Conservation (phyloP, 371 early-diverging fungal species). For the Dinochytrium kinnereticum region DNA sequence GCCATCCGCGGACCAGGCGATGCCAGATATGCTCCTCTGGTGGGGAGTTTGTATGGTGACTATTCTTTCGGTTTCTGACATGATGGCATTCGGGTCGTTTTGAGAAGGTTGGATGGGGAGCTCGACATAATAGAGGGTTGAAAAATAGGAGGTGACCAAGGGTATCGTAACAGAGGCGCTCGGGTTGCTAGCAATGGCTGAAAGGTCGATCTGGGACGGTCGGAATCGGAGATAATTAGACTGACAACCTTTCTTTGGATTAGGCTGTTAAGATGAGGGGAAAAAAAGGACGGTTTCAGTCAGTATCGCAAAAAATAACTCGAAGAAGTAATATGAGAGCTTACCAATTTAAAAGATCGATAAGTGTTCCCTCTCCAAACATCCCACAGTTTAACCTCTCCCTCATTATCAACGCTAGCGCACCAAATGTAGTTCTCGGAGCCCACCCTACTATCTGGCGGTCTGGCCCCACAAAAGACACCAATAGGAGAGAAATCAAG, state of each 20-base stretch:
- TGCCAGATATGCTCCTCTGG: neutral
- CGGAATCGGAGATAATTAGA: conserved; percentile 6
- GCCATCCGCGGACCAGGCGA: conserved; percentile 3
- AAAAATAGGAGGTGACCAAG: neutral
- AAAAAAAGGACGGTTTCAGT: neutral
- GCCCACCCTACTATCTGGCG: neutral
- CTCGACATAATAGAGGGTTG: neutral
- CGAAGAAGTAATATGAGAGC: neutral
- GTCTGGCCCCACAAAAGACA: neutral
- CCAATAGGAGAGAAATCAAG: conserved; percentile 13
- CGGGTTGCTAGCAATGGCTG: neutral
- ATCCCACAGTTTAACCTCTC: conserved; percentile 13
- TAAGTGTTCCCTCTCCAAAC: conserved; percentile 4
- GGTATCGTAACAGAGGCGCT: neutral
- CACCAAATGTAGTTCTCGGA: neutral
- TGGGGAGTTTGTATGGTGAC: conserved; percentile 5
- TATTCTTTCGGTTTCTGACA: conserved; percentile 8
- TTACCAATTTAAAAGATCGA: conserved; percentile 2
- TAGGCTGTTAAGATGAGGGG: neutral
- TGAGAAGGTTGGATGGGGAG: neutral
- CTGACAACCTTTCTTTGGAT: conserved; percentile 1
- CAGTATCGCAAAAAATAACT: neutral
- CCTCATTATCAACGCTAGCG: conserved; percentile 6
- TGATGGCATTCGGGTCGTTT: neutral
- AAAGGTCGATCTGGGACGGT: neutral